A percentile compares a stretch with the other conserved stretches of the same genome.
phyloP scores from a whole-genome alignment of 2,329 filamentous ascomycete species.

The Neonectria coccinea region DNA sequence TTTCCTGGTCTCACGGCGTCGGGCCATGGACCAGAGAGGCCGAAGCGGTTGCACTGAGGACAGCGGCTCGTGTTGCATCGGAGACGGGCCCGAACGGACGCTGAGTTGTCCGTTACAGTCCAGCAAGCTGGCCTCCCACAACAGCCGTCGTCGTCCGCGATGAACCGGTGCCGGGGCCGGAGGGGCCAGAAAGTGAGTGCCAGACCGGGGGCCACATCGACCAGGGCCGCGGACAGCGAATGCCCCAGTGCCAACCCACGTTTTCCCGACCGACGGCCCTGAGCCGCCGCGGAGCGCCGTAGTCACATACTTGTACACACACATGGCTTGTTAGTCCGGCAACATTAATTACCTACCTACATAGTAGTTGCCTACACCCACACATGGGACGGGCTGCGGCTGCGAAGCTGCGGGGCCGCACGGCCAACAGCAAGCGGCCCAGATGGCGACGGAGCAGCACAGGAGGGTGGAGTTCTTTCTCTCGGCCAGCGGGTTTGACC shows the following conservation, averaged over 20 bases:
- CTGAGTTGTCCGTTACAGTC: constrained; percentile 37
- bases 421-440: constrained; percentile 20
- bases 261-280: constrained; percentile 36
- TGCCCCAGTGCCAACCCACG: constrained; percentile 35
- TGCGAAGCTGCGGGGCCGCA: constrained; percentile 21
- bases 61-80: constrained; percentile 20
- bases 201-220: constrained; percentile 36
- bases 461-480: constrained; percentile 6
- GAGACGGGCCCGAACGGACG: constrained; percentile 31
- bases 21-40: neutral
- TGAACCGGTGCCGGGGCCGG: constrained; percentile 32
- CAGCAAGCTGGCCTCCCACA: constrained; percentile 21
- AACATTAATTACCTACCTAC: constrained; percentile 14
- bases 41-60: constrained; percentile 1
- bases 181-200: constrained; percentile 32
- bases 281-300: constrained; percentile 26
- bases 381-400: constrained; percentile 15
- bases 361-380: constrained; percentile 5
- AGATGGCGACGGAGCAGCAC: constrained; percentile 6
- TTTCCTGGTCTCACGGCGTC: constrained; percentile 12
- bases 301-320: constrained; percentile 9
- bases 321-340: neutral
- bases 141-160: constrained; percentile 10
- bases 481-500: constrained; percentile 20
- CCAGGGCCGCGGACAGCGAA: constrained; percentile 36